Evolutionary conservation across 169 alveolate species (phyloP), one percentile per base, ranked within the genome.

Genomic region (Plasmodium knowlesi): DNA sequence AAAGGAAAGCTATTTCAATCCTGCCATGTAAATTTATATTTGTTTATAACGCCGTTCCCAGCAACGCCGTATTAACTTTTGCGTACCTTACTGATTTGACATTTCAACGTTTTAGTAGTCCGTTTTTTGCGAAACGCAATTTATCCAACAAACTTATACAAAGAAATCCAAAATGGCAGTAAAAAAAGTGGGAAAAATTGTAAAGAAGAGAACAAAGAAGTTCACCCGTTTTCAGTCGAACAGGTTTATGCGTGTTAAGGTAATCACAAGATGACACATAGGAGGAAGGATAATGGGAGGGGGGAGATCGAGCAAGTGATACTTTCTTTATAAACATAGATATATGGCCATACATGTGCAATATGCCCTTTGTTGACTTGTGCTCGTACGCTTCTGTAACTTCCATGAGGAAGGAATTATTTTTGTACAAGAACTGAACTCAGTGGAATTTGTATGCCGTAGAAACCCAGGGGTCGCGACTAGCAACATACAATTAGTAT

Each of bases 211-310:
- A 96, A 98, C 99, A 53, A 98, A 98, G 93, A 95, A 96, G 96
- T 98, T 99, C 95, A 96, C 97, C 85, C 98, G 99, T 88, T 98
- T 98, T 97, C 99, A 98, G 93, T 98, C 99, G 50, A 99, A 98
- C 96, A 97, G 99, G 96, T 98, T 95, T 95, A 94, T 96, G 96
- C 98, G 99, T 79, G 98, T 98, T 30, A 97, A 96, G 92, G 99
- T 98, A 92, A 95, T 97, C 95, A 32, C 19, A 25, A 57, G 32
- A 43, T 54, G 80, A 25, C 16, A 16, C 0, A 16, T 0, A 14
- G 57, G 34, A 28, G 73, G 32, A 83, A 37, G 8, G 72, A 43
- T 19, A 74, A 30, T 46, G 54, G 74, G 25, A 74, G 82, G 67
- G 82, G 67, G 46, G 84, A 16, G 50, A 34, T 25, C 43, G 14